Evolutionary conservation across 108 stramenopile species (phyloP).

Genomic region (Nitzschia sp.): DNA sequence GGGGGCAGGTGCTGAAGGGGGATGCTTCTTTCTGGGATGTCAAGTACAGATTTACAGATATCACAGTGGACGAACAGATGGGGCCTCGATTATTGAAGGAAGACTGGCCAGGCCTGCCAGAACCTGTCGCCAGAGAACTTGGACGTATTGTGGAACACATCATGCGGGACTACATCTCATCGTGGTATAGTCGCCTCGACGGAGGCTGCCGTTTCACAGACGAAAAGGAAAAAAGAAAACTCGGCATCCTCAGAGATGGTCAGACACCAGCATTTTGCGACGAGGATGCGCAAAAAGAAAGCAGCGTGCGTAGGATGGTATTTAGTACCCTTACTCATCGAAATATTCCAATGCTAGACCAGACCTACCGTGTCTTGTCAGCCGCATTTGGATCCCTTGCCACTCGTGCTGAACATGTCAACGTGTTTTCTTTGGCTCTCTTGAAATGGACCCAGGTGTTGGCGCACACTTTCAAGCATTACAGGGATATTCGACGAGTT

Average conservation of each 20-base stretch:
- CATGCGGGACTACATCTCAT: constrained; percentile 72
- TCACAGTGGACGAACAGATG: constrained; percentile 12
- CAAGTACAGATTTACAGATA: constrained; percentile 36
- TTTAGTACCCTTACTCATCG: constrained; percentile 39
- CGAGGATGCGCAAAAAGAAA: background rate
- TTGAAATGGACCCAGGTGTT: constrained; percentile 73
- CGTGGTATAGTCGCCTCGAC: constrained; percentile 38
- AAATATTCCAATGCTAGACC: constrained; percentile 58
- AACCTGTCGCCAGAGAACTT: constrained; percentile 53
- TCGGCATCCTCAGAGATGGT: constrained; percentile 34
- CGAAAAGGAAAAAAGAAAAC: constrained; percentile 37
- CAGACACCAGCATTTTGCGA: background rate
- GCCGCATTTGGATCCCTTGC: constrained; percentile 73
- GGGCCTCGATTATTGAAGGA: constrained; percentile 36
- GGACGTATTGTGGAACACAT: constrained; percentile 74
- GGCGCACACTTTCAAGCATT: constrained; percentile 67
- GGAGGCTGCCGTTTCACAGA: constrained; percentile 19
- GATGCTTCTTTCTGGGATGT: constrained; percentile 23
- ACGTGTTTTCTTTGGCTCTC: constrained; percentile 65
- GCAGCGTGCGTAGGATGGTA: constrained; percentile 31
- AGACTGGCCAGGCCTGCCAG: constrained; percentile 76
- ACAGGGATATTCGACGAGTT: constrained; percentile 56
- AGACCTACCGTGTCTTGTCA: constrained; percentile 66
- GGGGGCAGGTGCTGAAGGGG: constrained; percentile 39
- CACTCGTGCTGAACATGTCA: constrained; percentile 78